Base-by-base conservation (phyloP, 345 rosid genomes). In the Cardamine resedifolia region DNA sequence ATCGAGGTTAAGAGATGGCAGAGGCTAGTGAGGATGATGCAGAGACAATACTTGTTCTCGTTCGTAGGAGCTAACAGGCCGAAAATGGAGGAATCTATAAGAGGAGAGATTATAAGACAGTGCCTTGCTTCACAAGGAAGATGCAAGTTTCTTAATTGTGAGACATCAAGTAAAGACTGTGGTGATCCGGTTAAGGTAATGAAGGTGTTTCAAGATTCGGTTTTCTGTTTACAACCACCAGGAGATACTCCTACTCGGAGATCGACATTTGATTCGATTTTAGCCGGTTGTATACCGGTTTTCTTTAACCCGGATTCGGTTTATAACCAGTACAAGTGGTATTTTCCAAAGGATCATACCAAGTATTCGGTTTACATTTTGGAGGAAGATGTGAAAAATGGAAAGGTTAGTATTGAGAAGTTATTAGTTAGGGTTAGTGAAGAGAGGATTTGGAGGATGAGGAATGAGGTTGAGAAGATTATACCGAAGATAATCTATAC, bases 201-300 rank as follows among this genome's bases (percentile, higher is more conserved):
- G 24, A 69, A 75, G 9, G 77, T 78, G 30, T 75, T 81, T 71
- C 34, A 59, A 34, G 70, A 77, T 57, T 83, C 84, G 0, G 76
- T 69, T 1, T 86, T 84, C 71, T 85, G 91, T 68, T 55, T 86
- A 44, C 87, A 81, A 61, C 87, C 87, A 7, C 74, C 79, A 3
- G 91, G 91, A n/a, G 91, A 86, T 71, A 83, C 91, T n/a, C 68
- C 52, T 71, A 86, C 84, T 2, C 77, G 91, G 24, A 75, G 83
- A 55, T 85, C 88, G 6, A 76, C 70, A 1, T 86, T 85, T 58
- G 88, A 86, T 61, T 78, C 88, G 10, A 83, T 86, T 14, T 34
- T 85, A n/a, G 83, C 82, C 0, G 83, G 87, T 1, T 86, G 85
- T 58, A 83, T 85, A 58, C 91, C 87, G 3, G 88, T 85, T 12